These are phyloP conservation scores for Tetrahymena malaccensis DNA, from an alignment of 73 alveolate genomes.

Conservation along the genomic window DNA sequence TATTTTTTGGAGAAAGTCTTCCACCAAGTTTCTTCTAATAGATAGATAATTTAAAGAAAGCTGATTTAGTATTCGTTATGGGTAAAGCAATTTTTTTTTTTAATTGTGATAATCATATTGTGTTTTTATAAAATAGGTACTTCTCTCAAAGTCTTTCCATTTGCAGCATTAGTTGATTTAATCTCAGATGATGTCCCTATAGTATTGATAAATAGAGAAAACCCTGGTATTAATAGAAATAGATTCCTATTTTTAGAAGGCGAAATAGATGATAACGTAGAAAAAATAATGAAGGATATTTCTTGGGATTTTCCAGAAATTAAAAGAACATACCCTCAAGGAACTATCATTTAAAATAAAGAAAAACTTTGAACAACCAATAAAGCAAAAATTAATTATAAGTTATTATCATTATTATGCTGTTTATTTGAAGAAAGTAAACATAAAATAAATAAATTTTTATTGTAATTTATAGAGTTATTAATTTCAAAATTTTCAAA, in stretches of 20 bases:
- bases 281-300: neutral
- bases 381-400: neutral
- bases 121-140: slow-evolving; percentile 2
- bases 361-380: neutral
- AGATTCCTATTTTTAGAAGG: neutral
- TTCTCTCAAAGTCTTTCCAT: slow-evolving; percentile 41
- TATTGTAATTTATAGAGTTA: too few relatives aligned
- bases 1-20: slow-evolving; percentile 58
- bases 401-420: too few relatives aligned
- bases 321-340: neutral
- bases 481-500: too few relatives aligned
- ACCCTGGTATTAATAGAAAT: neutral
- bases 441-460: too few relatives aligned
- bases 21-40: slow-evolving; percentile 30
- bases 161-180: slow-evolving; percentile 16
- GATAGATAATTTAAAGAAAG: neutral
- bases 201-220: slow-evolving; percentile 36
- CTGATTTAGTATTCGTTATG: slow-evolving; percentile 53
- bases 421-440: too few relatives aligned
- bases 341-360: neutral
- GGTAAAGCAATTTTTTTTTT: neutral
- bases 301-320: neutral
- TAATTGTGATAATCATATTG: too few relatives aligned
- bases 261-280: neutral
- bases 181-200: slow-evolving; percentile 22